Evolutionary conservation across 495 filamentous ascomycete species (phyloP).

Genomic region (Penicillium soppii): DNA sequence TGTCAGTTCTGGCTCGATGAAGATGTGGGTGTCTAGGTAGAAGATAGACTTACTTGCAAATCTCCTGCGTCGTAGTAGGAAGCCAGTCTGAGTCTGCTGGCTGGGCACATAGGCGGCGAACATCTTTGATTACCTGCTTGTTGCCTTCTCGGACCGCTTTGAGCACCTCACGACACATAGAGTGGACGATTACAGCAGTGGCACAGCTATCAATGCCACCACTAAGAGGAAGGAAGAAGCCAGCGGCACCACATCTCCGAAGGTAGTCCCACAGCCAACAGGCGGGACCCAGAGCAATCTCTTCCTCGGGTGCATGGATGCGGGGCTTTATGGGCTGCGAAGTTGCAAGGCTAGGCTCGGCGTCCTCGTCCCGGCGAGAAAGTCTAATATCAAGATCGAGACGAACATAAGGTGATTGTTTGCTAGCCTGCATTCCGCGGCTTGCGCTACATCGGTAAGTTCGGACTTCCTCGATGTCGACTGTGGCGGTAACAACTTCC

Average conservation of each 20-base stretch:
- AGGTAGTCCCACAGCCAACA: constrained; percentile 90
- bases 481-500: constrained; percentile 79
- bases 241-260: constrained; percentile 58
- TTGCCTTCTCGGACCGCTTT: constrained; percentile 62
- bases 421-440: constrained; percentile 42
- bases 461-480: constrained; percentile 73
- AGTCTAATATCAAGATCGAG: constrained; percentile 39
- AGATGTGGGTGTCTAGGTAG: no score
- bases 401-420: constrained; percentile 32
- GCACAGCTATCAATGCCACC: constrained; percentile 71
- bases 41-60: constrained; percentile 54
- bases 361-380: constrained; percentile 32
- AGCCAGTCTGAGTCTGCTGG: constrained; percentile 50
- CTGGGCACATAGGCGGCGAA: constrained; percentile 60
- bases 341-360: constrained; percentile 40
- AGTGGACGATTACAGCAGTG: constrained; percentile 67
- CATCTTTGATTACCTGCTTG: constrained; percentile 68
- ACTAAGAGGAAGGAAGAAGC: constrained; percentile 58
- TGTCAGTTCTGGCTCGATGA: background rate
- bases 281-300: constrained; percentile 68
- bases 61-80: constrained; percentile 56
- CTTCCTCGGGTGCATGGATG: constrained; percentile 68
- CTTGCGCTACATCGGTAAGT: constrained; percentile 35
- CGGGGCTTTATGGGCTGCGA: constrained; percentile 43
- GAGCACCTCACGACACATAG: constrained; percentile 75